phyloP scores from a whole-genome alignment of 495 filamentous ascomycete species.

The Clavariopsis aquatica region DNA sequence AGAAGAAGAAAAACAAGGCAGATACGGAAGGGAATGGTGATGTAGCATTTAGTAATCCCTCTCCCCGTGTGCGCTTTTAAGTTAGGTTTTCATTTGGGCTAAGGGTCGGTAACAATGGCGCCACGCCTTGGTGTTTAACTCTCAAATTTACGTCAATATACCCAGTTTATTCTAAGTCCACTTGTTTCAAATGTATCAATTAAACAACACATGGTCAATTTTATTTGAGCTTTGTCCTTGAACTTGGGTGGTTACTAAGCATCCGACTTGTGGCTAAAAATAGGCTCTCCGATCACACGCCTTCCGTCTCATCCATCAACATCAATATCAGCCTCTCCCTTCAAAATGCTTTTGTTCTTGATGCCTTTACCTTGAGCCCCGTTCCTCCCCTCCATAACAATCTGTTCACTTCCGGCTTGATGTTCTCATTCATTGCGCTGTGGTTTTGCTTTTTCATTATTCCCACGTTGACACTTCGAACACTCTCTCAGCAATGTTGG shows the following conservation, averaged over 20 bases:
- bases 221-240: too few species aligned
- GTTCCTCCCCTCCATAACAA: background rate
- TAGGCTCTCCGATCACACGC: conserved; percentile 3
- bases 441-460: background rate
- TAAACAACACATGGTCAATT: too few species aligned
- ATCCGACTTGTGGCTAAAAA: too few species aligned
- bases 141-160: conserved; percentile 11
- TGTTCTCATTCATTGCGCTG: background rate
- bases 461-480: background rate
- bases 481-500: conserved; percentile 16
- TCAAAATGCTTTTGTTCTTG: background rate
- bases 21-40: conserved; percentile 23
- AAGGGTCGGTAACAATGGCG: too few species aligned
- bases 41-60: background rate
- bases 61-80: background rate
- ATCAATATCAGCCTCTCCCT: background rate
- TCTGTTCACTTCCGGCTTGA: background rate
- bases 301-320: conserved; percentile 12
- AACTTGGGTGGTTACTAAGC: conserved; percentile 19
- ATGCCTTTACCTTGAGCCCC: background rate
- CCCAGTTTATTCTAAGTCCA: conserved; percentile 4
- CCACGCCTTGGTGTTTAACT: too few species aligned
- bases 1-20: conserved; percentile 23
- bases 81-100: background rate
- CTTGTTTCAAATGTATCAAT: background rate